Evolutionary conservation across 2,329 filamentous ascomycete species (phyloP), one percentile per base, ranked within the genome.

Genomic region (Aspergillus caelatus): DNA sequence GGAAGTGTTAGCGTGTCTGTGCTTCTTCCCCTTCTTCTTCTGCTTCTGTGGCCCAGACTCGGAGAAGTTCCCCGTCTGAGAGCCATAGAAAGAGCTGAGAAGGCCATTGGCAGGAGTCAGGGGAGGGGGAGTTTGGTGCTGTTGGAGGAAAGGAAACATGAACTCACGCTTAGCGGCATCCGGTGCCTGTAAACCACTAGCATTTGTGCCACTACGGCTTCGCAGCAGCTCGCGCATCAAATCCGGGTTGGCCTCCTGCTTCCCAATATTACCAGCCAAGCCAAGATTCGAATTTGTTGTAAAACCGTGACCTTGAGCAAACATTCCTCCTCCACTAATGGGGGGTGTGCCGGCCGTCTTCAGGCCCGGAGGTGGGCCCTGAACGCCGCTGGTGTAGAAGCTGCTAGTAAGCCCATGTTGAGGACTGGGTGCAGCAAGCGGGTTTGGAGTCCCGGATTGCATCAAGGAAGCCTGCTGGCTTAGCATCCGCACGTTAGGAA

Each of bases 1-100:
- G 92, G 94, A 97, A 94, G 94, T 97, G 93, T 97, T 97, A 95
- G 93, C 94, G 90, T 97, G 94, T 90, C 94, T 96, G 88, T 97
- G 94, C 93, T 97, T 97, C 89, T 97, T 97, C 86, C 93, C 93
- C 93, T 97, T 97, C 89, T 97, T 97, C 91, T 96, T 97, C 88
- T 96, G 93, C 90, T 97, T 96, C 84, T 92, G 90, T 79, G 83
- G 81, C 84, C 91, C 91, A 84, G 90, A 89, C 80, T 96, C 93
- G 89, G 94, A 91, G 84, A 92, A 93, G 83, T 88, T 88, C 85
- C 91, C 92, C 85, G 91, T 84, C 84, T 91, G 91, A 79, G 89
- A 86, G 83, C 91, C 92, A 85, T 96, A 96, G 86, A 95, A 92
- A 87, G 92, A 91, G 87, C 88, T 91, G 84, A 94, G 86, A 86